phyloP scores from a whole-genome alignment of 345 rosid genomes.

The Aethionema arabicum region DNA sequence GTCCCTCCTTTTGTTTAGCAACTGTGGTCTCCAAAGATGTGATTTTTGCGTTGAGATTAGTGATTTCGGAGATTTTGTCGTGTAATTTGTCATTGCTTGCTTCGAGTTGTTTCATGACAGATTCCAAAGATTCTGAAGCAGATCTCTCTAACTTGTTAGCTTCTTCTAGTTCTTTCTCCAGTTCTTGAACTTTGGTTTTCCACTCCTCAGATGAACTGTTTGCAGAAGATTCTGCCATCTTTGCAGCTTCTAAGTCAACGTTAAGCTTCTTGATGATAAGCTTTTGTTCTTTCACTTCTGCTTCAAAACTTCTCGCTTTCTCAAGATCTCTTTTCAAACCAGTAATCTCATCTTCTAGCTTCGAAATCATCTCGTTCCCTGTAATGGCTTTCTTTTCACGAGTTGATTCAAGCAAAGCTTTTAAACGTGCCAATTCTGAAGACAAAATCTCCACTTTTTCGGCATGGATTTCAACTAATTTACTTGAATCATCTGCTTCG shows the following conservation, averaged over 20 bases:
- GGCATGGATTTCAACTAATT: conserved; percentile 73
- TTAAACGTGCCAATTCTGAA: conserved; percentile 63
- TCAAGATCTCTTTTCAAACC: conserved; percentile 62
- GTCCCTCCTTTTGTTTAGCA: conserved; percentile 62
- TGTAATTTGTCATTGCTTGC: conserved; percentile 69
- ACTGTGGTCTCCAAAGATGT: conserved; percentile 70
- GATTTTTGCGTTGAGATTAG: conserved; percentile 65
- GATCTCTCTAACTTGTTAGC: conserved; percentile 77
- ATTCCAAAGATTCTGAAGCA: conserved; percentile 77
- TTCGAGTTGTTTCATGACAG: conserved; percentile 82
- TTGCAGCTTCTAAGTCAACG: conserved; percentile 77
- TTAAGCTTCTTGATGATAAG: conserved; percentile 68
- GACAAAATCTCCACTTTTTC: conserved; percentile 82
- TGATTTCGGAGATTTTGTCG: conserved; percentile 60
- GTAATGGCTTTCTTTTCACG: conserved; percentile 51
- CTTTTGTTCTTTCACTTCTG: conserved; percentile 59
- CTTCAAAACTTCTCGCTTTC: conserved; percentile 49
- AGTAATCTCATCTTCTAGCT: conserved; percentile 57
- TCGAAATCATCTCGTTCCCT: conserved; percentile 46
- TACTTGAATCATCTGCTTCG: conserved; percentile 93
- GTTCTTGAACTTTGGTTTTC: conserved; percentile 58
- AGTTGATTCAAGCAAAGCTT: conserved; percentile 73
- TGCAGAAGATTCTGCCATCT: conserved; percentile 85
- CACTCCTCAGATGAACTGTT: conserved; percentile 69
- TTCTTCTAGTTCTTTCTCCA: conserved; percentile 58